Evolutionary conservation across 345 rosid genomes (phyloP).

Genomic region (Eucalyptus sideroxylon): DNA sequence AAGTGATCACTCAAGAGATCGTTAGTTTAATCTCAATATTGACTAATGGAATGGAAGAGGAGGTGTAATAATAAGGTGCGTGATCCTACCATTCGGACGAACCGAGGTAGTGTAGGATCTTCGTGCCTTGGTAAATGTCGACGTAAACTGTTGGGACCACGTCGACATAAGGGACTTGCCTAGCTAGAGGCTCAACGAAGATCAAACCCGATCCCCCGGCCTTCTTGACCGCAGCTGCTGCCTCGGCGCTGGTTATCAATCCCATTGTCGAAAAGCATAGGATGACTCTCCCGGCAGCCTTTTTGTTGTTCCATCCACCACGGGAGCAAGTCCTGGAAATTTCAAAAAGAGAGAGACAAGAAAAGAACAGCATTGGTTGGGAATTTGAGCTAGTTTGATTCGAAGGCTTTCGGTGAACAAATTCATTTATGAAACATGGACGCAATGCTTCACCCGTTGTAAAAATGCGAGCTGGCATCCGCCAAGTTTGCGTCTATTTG

Average conservation of each 20-base stretch:
- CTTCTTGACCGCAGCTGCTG: constrained; percentile 35
- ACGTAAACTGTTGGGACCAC: constrained; percentile 39
- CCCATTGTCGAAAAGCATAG: constrained; percentile 51
- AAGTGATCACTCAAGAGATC: not conserved
- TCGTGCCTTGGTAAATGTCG: constrained; percentile 42
- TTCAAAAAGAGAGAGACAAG: not conserved
- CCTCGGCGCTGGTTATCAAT: constrained; percentile 15
- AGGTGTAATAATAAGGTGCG: not conserved
- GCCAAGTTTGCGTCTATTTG: constrained; percentile 30
- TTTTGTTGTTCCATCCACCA: constrained; percentile 9
- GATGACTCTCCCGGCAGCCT: constrained; percentile 28
- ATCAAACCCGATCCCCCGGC: constrained; percentile 42
- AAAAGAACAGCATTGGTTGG: not conserved
- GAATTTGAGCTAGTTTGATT: not conserved
- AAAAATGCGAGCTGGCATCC: constrained; percentile 24
- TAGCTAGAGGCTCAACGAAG: constrained; percentile 38
- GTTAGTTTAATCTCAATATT: not conserved
- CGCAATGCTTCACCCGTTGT: constrained; percentile 18
- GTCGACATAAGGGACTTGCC: constrained; percentile 34
- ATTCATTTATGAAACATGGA: not conserved
- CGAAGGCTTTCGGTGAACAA: not conserved
- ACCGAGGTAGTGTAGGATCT: constrained; percentile 26
- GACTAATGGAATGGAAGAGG: not conserved
- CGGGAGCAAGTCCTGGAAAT: constrained; percentile 24
- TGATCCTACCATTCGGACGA: constrained; percentile 14